A percentile compares a stretch with the other conserved stretches of the same genome.
Conservation (phyloP, 2,329 filamentous ascomycete genomes). For the Xylogone sp. region DNA sequence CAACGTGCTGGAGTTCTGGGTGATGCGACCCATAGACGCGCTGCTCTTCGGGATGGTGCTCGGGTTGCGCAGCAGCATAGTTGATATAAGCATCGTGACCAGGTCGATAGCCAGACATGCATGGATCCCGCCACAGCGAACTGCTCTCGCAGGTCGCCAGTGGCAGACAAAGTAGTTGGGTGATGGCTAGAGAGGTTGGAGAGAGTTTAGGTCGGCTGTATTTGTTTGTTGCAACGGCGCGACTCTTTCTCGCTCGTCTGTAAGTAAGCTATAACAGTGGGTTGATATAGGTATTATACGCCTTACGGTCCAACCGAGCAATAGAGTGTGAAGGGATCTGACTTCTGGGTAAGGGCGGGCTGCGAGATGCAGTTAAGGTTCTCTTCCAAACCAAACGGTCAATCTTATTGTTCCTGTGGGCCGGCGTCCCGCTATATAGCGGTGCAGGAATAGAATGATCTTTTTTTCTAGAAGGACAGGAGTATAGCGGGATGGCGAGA, state of each 20-base stretch:
- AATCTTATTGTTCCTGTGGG: neutral
- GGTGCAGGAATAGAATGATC: neutral
- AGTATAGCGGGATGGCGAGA: neutral
- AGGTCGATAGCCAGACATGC: conserved; percentile 59
- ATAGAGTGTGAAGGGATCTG: neutral
- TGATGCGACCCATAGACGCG: conserved; percentile 56
- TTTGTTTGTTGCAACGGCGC: neutral
- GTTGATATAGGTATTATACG: neutral
- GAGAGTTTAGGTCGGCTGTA: neutral
- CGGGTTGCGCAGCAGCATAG: conserved; percentile 62
- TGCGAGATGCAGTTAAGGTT: neutral
- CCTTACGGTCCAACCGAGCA: neutral
- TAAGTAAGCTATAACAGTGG: neutral
- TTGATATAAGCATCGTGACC: conserved; percentile 69
- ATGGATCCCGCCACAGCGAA: conserved; percentile 75
- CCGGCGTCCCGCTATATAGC: neutral
- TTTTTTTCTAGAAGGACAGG: neutral
- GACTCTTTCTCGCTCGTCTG: conserved; percentile 5
- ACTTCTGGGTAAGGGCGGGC: neutral
- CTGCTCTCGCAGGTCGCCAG: conserved; percentile 70
- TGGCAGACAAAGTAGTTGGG: conserved; percentile 40
- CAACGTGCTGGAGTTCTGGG: conserved; percentile 27
- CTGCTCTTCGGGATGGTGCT: conserved; percentile 60
- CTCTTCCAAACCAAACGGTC: neutral
- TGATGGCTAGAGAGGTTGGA: conserved; percentile 21